Evolutionary conservation across 805 yeast species (phyloP).

Genomic region (Saccharomycopsis sp.): DNA sequence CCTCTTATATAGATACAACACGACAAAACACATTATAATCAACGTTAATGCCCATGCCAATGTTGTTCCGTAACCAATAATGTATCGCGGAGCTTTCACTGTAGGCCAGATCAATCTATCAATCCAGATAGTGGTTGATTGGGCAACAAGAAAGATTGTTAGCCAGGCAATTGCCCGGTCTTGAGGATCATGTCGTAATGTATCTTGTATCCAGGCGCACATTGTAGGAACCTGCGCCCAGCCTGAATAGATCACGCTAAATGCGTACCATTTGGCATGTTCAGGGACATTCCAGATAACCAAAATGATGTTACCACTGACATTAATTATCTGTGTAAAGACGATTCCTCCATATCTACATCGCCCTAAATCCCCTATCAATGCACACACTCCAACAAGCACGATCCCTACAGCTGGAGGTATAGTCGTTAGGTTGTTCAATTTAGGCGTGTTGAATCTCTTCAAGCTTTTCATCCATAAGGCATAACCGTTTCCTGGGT

Average conservation of each 20-base stretch:
- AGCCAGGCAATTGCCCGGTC: slow-evolving; percentile 52
- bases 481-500: slow-evolving; percentile 48
- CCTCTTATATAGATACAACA: slow-evolving; percentile 34
- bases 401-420: slow-evolving; percentile 57
- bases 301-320: slow-evolving; percentile 46
- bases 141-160: slow-evolving; percentile 47
- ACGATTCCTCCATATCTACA: slow-evolving; percentile 50
- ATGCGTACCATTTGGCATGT: slow-evolving; percentile 61
- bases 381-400: slow-evolving; percentile 39
- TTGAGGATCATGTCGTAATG: slow-evolving; percentile 50
- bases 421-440: slow-evolving; percentile 46
- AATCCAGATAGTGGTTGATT: slow-evolving; percentile 33
- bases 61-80: slow-evolving; percentile 45
- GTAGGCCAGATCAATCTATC: slow-evolving; percentile 35
- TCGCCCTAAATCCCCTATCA: slow-evolving; percentile 44
- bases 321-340: slow-evolving; percentile 46
- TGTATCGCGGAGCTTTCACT: slow-evolving; percentile 47
- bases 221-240: slow-evolving; percentile 60
- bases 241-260: slow-evolving; percentile 50
- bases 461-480: slow-evolving; percentile 55
- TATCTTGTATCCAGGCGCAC: slow-evolving; percentile 52
- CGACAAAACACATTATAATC: slow-evolving; percentile 24
- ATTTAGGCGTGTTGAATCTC: slow-evolving; percentile 36
- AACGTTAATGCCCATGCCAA: slow-evolving; percentile 34
- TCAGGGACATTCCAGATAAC: slow-evolving; percentile 55